Percentiles rank a stretch among this genome's conserved stretches.
Conservation (phyloP, 2,329 filamentous ascomycete species). For the Apiospora malaysiana region DNA sequence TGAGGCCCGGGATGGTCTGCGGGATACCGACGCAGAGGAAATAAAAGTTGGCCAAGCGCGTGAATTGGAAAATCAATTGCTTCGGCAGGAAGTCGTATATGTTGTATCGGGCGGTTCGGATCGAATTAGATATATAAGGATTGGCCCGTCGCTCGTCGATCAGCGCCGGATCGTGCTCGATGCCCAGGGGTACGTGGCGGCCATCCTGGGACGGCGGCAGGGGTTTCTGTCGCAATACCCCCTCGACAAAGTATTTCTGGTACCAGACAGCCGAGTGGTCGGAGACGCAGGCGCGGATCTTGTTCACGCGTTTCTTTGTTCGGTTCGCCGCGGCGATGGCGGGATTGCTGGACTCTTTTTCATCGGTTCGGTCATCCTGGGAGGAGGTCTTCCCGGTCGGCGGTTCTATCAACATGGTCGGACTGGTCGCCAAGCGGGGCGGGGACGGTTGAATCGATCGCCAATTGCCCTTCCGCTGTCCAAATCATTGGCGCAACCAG, state of each 20-base stretch:
- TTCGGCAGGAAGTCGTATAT: conserved; percentile 85
- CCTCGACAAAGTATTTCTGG: conserved; percentile 48
- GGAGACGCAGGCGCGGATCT: conserved; percentile 7
- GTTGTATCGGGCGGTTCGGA: conserved; percentile 84
- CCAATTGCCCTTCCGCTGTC: conserved; percentile 10
- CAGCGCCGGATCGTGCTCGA: conserved; percentile 47
- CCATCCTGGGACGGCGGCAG: conserved; percentile 77
- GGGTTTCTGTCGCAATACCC: conserved; percentile 68
- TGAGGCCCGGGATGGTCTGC: conserved; percentile 80
- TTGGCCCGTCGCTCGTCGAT: conserved; percentile 57
- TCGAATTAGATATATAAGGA: conserved; percentile 63
- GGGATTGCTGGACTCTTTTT: background rate
- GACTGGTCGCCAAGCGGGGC: conserved; percentile 10
- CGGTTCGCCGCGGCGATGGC: background rate
- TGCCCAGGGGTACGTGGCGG: conserved; percentile 50
- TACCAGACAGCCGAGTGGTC: conserved; percentile 36
- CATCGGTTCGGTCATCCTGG: conserved; percentile 12
- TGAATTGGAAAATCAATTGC: conserved; percentile 85
- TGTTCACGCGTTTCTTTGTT: background rate
- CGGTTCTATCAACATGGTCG: background rate
- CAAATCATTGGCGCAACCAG: conserved; percentile 15
- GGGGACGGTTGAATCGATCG: conserved; percentile 5
- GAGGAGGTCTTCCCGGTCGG: conserved; percentile 9
- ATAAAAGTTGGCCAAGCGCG: conserved; percentile 85
- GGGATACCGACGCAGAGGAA: conserved; percentile 84